Conservation (phyloP, 116 monocot species). For the Iris pallida region DNA sequence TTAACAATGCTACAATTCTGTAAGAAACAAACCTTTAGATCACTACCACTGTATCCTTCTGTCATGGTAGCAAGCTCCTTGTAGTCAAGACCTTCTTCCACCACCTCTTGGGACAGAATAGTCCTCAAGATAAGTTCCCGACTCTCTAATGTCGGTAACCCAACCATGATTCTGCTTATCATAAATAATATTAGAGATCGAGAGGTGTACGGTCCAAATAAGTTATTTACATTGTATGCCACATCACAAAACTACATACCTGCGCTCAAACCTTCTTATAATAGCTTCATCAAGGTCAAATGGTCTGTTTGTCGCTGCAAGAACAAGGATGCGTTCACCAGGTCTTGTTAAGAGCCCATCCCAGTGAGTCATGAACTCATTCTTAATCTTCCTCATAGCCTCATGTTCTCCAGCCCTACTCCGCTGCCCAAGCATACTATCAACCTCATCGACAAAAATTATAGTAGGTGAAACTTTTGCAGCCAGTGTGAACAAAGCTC, state of each 20-base stretch:
- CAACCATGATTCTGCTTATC: slow-evolving; percentile 41
- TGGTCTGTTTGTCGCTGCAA: slow-evolving; percentile 49
- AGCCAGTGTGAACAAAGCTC: slow-evolving; percentile 45
- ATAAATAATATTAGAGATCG: not conserved
- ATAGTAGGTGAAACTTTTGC: slow-evolving; percentile 51
- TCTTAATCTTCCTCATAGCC: slow-evolving; percentile 52
- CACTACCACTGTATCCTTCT: slow-evolving; percentile 52
- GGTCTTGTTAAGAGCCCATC: slow-evolving; percentile 43
- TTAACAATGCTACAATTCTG: slow-evolving; percentile 1
- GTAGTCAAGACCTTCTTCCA: slow-evolving; percentile 33
- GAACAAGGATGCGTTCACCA: slow-evolving; percentile 45
- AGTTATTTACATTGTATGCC: too few species aligned
- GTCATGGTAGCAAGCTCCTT: slow-evolving; percentile 49
- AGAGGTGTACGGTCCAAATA: too few species aligned
- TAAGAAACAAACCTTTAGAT: slow-evolving; percentile 38
- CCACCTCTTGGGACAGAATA: slow-evolving; percentile 36
- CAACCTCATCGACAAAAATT: slow-evolving; percentile 52
- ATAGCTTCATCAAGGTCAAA: slow-evolving; percentile 58
- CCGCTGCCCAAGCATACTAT: slow-evolving; percentile 51
- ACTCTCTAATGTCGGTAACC: slow-evolving; percentile 37
- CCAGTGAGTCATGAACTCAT: slow-evolving; percentile 56
- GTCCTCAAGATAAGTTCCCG: slow-evolving; percentile 41
- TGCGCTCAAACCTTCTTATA: slow-evolving; percentile 50
- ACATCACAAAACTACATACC: slow-evolving; percentile 12
- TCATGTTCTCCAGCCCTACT: slow-evolving; percentile 41